Evolutionary conservation across 495 filamentous ascomycete species (phyloP), one percentile per base, ranked within the genome.

Genomic region (Penicillium lividum): DNA sequence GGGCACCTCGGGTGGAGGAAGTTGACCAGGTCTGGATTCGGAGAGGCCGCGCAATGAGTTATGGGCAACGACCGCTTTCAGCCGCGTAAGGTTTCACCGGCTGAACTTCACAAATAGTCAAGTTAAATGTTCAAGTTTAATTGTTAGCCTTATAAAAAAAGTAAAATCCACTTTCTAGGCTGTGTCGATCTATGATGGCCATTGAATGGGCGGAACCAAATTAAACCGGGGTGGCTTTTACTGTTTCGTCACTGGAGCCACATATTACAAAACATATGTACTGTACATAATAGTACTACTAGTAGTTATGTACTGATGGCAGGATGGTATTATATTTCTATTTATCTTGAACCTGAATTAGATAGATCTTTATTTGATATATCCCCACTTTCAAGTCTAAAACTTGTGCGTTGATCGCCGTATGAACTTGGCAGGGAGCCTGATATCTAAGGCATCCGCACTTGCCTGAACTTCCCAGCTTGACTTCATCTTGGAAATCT

Each of bases 41-140:
- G 7, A 31, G 27, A 59, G 54, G 67, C 61, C 64, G 59, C 64
- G 67, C 67, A 67, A 69, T 40, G 38, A 13, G 56, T 57, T 53
- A 61, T 61, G 63, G 55, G 49, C 45, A 49, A 62, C 61, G 59
- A 64, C 64, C 67, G 65, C 65, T 61, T 61, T 63, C 60, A 68
- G 62, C 65, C 65, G 54, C 49, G 43, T 53, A 11, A 22, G 48
- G 59, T 67, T 64, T 63, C 58, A 70, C 65, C 49, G 43, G 27
- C 7, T 30, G 9, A 28, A 47, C 18, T 22, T 47, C 13, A 22
- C 22, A 22, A 22, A 22, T 22, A 22, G 1, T 22, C 2, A 22
- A 22, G 22, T 22, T 22, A 2, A 22, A 22, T 22, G 22, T 22
- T 22, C 22, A 22, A 22, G 22, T 22, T 22, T 22, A 22, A 22